Evolutionary conservation across 176 grass and related monocot species (phyloP).

Genomic region (Raddia guianensis): DNA sequence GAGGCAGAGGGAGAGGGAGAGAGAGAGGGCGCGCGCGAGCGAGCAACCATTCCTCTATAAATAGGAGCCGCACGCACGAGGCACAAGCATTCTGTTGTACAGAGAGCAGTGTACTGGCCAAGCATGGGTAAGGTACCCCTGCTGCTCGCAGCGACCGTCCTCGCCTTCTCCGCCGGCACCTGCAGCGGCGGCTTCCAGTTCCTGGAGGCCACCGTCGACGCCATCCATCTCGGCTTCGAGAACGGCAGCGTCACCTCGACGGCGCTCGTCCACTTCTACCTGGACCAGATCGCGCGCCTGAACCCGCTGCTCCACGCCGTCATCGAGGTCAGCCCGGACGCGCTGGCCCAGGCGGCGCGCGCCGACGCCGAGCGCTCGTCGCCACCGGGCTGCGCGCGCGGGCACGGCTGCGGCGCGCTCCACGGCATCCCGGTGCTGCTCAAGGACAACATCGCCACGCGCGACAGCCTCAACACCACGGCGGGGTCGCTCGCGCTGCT

Average conservation of each 20-base stretch:
- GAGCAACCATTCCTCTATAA: no score
- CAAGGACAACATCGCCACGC: constrained; percentile 55
- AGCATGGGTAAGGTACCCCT: background rate
- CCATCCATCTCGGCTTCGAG: constrained; percentile 48
- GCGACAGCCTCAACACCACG: constrained; percentile 48
- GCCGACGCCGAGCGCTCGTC: constrained; percentile 25
- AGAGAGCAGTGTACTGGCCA: no score
- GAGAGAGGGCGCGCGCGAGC: no score
- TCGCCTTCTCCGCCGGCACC: background rate
- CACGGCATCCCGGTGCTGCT: constrained; percentile 51
- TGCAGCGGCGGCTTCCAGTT: constrained; percentile 29
- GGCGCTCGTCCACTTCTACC: constrained; percentile 40
- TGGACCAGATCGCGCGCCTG: constrained; percentile 30
- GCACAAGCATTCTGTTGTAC: no score
- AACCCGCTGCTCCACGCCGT: constrained; percentile 53
- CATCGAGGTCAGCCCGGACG: constrained; percentile 51
- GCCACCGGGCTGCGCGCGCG: background rate
- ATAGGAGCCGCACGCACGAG: no score
- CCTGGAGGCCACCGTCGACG: constrained; percentile 50
- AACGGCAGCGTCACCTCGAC: constrained; percentile 45
- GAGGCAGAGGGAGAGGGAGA: no score
- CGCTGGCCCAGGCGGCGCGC: constrained; percentile 24
- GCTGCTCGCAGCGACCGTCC: background rate
- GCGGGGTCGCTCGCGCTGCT: constrained; percentile 51
- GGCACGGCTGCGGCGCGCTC: background rate